Evolutionary conservation across 768 basidiomycete genomes (phyloP), one percentile per base, ranked within the genome.

Genomic region (Artomyces pyxidatus): DNA sequence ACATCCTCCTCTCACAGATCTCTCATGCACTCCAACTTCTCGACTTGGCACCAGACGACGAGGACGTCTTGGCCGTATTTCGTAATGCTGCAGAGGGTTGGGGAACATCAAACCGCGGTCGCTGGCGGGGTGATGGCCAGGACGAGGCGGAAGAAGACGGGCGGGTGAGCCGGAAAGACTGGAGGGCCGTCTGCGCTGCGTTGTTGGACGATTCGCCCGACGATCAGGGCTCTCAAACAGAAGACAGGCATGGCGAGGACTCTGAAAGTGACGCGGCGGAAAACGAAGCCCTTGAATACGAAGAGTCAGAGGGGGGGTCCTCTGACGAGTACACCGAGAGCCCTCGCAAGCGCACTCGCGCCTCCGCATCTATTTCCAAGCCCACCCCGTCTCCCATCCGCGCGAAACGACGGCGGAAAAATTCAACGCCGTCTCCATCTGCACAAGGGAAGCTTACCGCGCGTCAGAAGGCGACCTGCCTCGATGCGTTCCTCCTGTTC

Each of bases 161-260:
- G 32, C 61, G 66, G 38, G 75, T 92, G 22, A 77, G 72, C 55
- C 68, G 72, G 42, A 78, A 80, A 25, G 88, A 90, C 60, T 92
- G 85, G 85, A 76, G 85, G 30, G 74, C 85, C 11, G 84, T 92
- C 4, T 91, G 88, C 60, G 80, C 83, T 9, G 83, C 83, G 4
- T 67, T 92, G 11, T 69, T 91, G 9, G 65, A 63, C 6, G 60
- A 40, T 11, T 60, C 45, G 4, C 56, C 53, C 1, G 58, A 53
- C 4, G 66, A 65, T 19, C 64, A 64, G 22, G 64, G 59, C 19
- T 59, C 44, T 25, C 61, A 60, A 11, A 56, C 54, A 5, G 62
- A 60, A 10, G 56, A 48, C 6, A 60, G 49, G 16, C n/a, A n/a
- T 2, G 56, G 47, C 4, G 49, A 50, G 11, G 63, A 60, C n/a